phyloP scores from a whole-genome alignment of 2,329 filamentous ascomycete species.

The Cercospora sesami region DNA sequence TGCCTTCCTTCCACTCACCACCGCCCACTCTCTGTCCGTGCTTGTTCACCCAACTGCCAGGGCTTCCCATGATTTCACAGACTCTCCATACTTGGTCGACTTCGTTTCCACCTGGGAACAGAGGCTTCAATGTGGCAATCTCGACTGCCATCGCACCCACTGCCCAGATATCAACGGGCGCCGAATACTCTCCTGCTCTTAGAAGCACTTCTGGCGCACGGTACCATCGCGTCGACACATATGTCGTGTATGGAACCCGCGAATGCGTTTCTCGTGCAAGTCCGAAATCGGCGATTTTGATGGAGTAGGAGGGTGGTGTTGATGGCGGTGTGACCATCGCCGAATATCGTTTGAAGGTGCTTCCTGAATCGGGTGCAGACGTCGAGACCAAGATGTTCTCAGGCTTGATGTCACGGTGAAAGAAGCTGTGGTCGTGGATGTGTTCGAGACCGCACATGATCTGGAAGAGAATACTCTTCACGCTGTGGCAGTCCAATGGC shows the following conservation, averaged over 20 bases:
- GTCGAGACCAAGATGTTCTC: slow-evolving; percentile 98
- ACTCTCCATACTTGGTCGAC: slow-evolving; percentile 99
- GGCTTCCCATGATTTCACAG: slow-evolving; percentile 98
- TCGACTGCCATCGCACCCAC: slow-evolving; percentile 98
- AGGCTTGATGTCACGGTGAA: slow-evolving; percentile 98
- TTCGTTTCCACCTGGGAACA: slow-evolving; percentile 97
- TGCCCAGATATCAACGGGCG: slow-evolving; percentile 97
- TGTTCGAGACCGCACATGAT: slow-evolving; percentile 95
- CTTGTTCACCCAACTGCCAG: slow-evolving; percentile 97
- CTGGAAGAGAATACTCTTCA: slow-evolving; percentile 97
- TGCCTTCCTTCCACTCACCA: slow-evolving; percentile 96
- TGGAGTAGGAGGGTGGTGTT: slow-evolving; percentile 88
- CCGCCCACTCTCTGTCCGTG: slow-evolving; percentile 81
- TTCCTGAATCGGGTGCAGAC: slow-evolving; percentile 76
- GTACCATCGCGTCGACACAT: slow-evolving; percentile 97
- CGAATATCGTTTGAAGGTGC: slow-evolving; percentile 90
- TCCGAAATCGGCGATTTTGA: slow-evolving; percentile 98
- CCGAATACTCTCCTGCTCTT: slow-evolving; percentile 92
- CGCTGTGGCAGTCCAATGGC: slow-evolving; percentile 80
- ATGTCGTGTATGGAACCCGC: slow-evolving; percentile 94
- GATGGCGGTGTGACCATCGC: slow-evolving; percentile 90
- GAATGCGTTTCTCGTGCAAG: slow-evolving; percentile 97
- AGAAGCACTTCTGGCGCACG: slow-evolving; percentile 89
- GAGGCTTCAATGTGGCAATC: slow-evolving; percentile 89
- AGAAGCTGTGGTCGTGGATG: slow-evolving; percentile 95